Percentiles rank a stretch among this genome's conserved stretches.
Evolutionary conservation across 2,329 filamentous ascomycete genomes (phyloP).

Genomic region (Penicillium corylophilum): DNA sequence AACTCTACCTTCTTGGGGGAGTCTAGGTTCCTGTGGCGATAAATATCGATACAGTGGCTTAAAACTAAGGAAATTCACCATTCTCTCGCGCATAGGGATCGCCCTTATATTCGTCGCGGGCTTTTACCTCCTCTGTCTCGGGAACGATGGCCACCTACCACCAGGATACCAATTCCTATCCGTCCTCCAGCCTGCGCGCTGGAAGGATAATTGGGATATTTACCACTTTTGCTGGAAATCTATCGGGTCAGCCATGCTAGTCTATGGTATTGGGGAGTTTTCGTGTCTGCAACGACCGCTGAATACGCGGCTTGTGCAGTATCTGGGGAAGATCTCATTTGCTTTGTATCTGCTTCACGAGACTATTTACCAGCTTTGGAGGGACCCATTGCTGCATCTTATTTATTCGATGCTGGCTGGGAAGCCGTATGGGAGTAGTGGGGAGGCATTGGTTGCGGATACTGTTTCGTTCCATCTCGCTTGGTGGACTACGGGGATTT

Average conservation of each 20-base stretch:
- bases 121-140: slow-evolving; percentile 21
- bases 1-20: neutral
- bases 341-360: slow-evolving; percentile 30
- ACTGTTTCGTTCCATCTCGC: slow-evolving; percentile 14
- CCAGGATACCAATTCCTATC: slow-evolving; percentile 18
- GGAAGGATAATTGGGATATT: slow-evolving; percentile 21
- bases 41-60: neutral
- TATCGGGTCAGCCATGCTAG: slow-evolving; percentile 15
- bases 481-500: slow-evolving; percentile 16
- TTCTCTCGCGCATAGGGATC: slow-evolving; percentile 3
- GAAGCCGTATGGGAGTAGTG: slow-evolving; percentile 11
- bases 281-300: slow-evolving; percentile 18
- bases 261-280: slow-evolving; percentile 19
- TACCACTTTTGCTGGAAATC: slow-evolving; percentile 21
- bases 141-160: slow-evolving; percentile 20
- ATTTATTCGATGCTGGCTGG: slow-evolving; percentile 12
- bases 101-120: slow-evolving; percentile 11
- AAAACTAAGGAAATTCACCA: neutral
- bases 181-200: slow-evolving; percentile 12
- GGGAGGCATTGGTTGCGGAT: slow-evolving; percentile 6
- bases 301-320: slow-evolving; percentile 19
- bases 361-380: slow-evolving; percentile 17
- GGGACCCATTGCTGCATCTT: slow-evolving; percentile 15
- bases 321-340: slow-evolving; percentile 31
- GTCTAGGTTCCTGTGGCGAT: neutral